Percentiles rank a stretch among this genome's conserved stretches.
Conservation (phyloP, 805 yeast genomes). For the Candida multigemmis region DNA sequence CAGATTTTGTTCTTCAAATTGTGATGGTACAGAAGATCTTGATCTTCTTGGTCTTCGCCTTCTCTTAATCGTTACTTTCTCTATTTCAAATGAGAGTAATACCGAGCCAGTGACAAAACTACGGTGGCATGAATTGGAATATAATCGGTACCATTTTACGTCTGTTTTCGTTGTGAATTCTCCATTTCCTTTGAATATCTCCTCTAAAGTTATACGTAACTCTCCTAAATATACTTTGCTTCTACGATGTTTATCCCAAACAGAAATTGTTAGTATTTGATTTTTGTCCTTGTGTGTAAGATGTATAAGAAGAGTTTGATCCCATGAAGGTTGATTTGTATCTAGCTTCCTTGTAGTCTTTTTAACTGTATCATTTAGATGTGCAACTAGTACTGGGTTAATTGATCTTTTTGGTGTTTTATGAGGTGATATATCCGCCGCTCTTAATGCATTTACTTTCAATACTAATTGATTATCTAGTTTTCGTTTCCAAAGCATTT, state of each 20-base stretch:
- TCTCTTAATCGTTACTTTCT: conserved; percentile 7
- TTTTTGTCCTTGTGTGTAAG: conserved; percentile 17
- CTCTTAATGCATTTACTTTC: conserved; percentile 26
- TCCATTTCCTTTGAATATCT: conserved; percentile 13
- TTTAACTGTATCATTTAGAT: conserved; percentile 18
- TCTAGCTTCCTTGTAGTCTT: conserved; percentile 20
- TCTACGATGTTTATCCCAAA: conserved; percentile 32
- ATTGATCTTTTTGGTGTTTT: conserved; percentile 4
- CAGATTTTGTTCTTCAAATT: background rate
- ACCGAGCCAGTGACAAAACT: conserved; percentile 42
- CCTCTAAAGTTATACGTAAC: conserved; percentile 18
- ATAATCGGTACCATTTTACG: conserved; percentile 37
- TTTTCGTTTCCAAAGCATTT: background rate
- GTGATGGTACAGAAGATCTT: background rate
- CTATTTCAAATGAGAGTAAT: conserved; percentile 31
- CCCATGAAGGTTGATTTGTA: conserved; percentile 34
- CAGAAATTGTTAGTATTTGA: conserved; percentile 20
- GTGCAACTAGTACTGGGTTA: conserved; percentile 29
- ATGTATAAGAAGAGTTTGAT: conserved; percentile 21
- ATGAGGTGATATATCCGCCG: conserved; percentile 17
- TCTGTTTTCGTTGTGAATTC: conserved; percentile 11
- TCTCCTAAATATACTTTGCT: conserved; percentile 33
- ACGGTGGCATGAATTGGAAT: conserved; percentile 28
- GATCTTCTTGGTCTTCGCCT: conserved; percentile 2
- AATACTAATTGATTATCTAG: conserved; percentile 10